Base-by-base conservation (phyloP, 768 basidiomycete genomes). In the Filobasidium floriforme region DNA sequence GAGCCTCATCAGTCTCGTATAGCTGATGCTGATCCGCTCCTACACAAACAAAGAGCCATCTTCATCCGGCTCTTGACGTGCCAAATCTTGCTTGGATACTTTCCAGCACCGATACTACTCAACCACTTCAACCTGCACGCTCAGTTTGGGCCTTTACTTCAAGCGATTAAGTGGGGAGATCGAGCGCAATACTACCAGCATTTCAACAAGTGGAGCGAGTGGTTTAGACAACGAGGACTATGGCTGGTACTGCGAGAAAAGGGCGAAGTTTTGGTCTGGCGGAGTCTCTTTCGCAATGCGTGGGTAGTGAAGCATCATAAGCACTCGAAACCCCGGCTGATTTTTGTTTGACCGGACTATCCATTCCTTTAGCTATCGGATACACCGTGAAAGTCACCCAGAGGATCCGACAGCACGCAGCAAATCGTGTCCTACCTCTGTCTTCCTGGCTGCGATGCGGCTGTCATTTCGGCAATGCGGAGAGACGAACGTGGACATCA, bases 211-310 rank as follows among this genome's bases (percentile, higher is more conserved):
- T 68, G 67, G 67, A 52, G 60, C 37, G 57, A 60, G 41, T 68
- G 67, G 67, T 68, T 65, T 46, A 12, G 67, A 26, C 37, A 41
- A 37, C 22, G 67, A 54, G 67, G 67, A 14, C 7, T 68, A 29
- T 68, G 67, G 67, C 57, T 68, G 24, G 63, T 68, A 9, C 41
- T 68, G 24, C 24, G 67, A 26, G 67, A 68, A 37, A 68, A 68
- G 54, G 67, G 67, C 28, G 67, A 68, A 32, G 62, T 68, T 6
- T 26, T 68, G 60, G 63, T 68, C 7, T 68, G 67, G 67, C 41
- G 67, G n/a, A 68, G 67, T 59, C 41, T 68, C 40, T 64, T 68
- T 41, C 63, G 67, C 4, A 65, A 68, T 60, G 49, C 67, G 67
- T 68, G 60, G 54, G 67, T 62, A 19, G 14, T 41, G 26, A 3